Percentiles rank a stretch among this genome's conserved stretches.
These are phyloP conservation scores for Colletotrichum sp. DNA, from an alignment of 2,329 filamentous ascomycete genomes.

Conservation along the genomic window DNA sequence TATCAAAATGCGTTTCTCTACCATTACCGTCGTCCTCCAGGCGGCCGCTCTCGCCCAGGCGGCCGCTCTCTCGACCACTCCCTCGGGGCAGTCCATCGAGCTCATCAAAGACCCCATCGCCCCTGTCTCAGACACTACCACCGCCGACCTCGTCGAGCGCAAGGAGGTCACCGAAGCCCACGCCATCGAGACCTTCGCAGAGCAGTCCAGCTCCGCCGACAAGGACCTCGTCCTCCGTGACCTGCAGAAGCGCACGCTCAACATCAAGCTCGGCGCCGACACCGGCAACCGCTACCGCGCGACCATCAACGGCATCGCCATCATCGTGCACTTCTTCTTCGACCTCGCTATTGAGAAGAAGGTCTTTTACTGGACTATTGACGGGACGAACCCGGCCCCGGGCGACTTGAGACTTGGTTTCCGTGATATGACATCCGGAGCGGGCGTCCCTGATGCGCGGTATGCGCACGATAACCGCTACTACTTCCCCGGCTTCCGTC, in stretches of 20 bases:
- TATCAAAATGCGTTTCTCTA: neutral
- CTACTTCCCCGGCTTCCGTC: neutral
- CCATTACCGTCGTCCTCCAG: neutral
- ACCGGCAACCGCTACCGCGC: neutral
- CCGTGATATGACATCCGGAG: neutral
- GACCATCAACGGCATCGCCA: neutral
- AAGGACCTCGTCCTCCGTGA: neutral
- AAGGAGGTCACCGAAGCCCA: neutral
- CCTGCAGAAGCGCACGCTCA: neutral
- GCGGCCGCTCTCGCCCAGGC: neutral
- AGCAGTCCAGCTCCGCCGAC: neutral
- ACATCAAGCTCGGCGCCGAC: neutral
- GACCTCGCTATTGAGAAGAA: neutral
- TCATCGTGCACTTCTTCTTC: neutral
- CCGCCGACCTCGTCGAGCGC: neutral
- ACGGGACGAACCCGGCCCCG: neutral
- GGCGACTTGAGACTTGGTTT: neutral
- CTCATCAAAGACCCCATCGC: neutral
- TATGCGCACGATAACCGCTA: neutral
- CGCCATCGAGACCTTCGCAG: neutral
- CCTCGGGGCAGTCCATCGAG: neutral
- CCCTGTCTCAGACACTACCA: neutral
- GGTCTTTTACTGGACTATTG: neutral
- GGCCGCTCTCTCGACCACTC: neutral
- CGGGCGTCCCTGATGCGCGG: neutral